A percentile compares a stretch with the other conserved stretches of the same genome.
These are phyloP conservation scores for Anthoceros angustus DNA, from an alignment of 225 moss, liverwort and hornwort species.

Conservation along the genomic window DNA sequence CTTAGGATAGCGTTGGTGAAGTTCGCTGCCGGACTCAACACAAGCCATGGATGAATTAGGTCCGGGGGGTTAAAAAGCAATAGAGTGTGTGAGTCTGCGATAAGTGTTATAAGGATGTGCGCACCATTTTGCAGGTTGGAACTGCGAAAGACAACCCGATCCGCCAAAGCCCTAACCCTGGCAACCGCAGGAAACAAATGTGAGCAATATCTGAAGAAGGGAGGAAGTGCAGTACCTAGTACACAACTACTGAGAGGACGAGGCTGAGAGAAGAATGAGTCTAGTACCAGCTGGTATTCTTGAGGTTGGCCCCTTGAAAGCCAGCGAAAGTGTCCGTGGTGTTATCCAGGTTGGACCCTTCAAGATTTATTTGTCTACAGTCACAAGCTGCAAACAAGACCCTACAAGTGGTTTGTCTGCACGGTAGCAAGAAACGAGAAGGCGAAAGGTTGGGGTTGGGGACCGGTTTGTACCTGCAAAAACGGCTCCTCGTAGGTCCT, in stretches of 20 bases:
- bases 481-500: constrained; percentile 52
- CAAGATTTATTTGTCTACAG: constrained; percentile 62
- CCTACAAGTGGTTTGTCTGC: neutral
- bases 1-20: constrained; percentile 55
- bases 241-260: neutral
- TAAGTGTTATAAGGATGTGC: neutral
- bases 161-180: constrained; percentile 65
- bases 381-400: constrained; percentile 51
- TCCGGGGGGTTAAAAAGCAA: neutral
- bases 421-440: neutral
- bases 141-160: constrained; percentile 61
- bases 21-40: constrained; percentile 41
- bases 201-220: neutral
- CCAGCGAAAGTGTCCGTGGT: constrained; percentile 72
- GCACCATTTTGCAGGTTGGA: constrained; percentile 59
- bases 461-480: constrained; percentile 36
- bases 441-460: neutral
- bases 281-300: constrained; percentile 48
- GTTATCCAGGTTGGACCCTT: constrained; percentile 50
- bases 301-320: constrained; percentile 47
- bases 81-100: too few relatives aligned
- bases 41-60: neutral
- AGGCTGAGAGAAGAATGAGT: neutral
- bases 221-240: too few relatives aligned
- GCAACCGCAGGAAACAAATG: constrained; percentile 1